Conservation (phyloP, 352 stramenopile genomes). For the Pythium dissotocum region DNA sequence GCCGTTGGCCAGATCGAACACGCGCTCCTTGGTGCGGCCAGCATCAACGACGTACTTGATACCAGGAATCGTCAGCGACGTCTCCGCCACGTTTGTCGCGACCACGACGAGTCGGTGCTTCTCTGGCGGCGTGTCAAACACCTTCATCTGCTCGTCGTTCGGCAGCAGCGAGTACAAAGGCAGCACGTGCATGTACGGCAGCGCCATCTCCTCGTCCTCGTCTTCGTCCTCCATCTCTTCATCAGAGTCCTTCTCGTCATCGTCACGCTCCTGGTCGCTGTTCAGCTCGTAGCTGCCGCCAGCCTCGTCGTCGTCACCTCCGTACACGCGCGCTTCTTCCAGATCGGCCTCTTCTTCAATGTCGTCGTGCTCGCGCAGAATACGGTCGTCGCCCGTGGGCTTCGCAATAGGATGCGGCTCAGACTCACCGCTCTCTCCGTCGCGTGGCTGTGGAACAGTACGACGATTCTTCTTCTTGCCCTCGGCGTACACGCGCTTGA, state of each 20-base stretch:
- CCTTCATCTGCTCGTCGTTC: conserved; percentile 94
- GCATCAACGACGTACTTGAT: conserved; percentile 98
- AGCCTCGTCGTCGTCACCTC: conserved; percentile 48
- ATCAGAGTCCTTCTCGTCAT: conserved; percentile 76
- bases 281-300: conserved; percentile 39
- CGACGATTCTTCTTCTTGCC: conserved; percentile 40
- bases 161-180: conserved; percentile 96
- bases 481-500: conserved; percentile 53
- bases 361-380: conserved; percentile 88
- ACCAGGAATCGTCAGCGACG: conserved; percentile 93
- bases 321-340: conserved; percentile 71
- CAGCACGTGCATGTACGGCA: conserved; percentile 70
- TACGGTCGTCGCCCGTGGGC: conserved; percentile 35
- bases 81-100: conserved; percentile 99
- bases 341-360: conserved; percentile 93
- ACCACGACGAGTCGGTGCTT: conserved; percentile 94
- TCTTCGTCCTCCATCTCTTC: conserved; percentile 80
- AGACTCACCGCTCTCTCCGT: conserved; percentile 8
- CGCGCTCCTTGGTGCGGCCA: conserved; percentile 94
- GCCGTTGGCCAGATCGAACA: conserved; percentile 91
- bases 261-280: conserved; percentile 45
- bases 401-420: conserved; percentile 1
- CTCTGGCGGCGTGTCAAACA: conserved; percentile 91
- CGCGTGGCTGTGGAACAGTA: conserved; percentile 22
- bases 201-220: conserved; percentile 59